Conservation (phyloP, 179 eudicot genomes). For the Drosera spatulata region DNA sequence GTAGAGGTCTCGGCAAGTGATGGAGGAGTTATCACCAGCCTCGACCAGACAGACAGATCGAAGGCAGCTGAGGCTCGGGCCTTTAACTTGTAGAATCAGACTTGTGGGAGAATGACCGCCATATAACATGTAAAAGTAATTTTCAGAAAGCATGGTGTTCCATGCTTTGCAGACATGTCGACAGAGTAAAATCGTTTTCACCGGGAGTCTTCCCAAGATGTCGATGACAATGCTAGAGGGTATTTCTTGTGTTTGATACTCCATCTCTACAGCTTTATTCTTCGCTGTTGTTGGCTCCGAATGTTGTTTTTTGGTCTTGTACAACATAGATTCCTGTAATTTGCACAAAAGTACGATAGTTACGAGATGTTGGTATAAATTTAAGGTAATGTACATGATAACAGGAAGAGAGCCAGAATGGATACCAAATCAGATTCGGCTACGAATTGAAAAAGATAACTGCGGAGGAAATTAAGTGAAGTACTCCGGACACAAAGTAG, state of each 20-base stretch:
- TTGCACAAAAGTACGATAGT: too few species aligned
- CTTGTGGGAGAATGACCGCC: slow-evolving; percentile 16
- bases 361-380: too few species aligned
- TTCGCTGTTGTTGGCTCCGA: neutral
- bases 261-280: slow-evolving; percentile 1
- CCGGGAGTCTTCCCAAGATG: slow-evolving; percentile 27
- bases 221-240: slow-evolving; percentile 20
- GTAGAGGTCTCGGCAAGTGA: slow-evolving; percentile 1
- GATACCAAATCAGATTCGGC: too few species aligned
- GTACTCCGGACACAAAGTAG: too few species aligned
- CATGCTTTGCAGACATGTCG: slow-evolving; percentile 35
- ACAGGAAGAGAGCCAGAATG: too few species aligned
- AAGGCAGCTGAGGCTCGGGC: slow-evolving; percentile 2
- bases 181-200: slow-evolving; percentile 20
- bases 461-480: too few species aligned
- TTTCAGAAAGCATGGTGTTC: slow-evolving; percentile 16
- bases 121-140: slow-evolving; percentile 21
- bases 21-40: slow-evolving; percentile 1
- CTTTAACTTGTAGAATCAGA: slow-evolving; percentile 18
- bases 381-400: too few species aligned
- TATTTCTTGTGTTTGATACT: slow-evolving; percentile 13
- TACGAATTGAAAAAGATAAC: too few species aligned
- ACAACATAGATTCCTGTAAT: too few species aligned
- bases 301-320: neutral
- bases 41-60: slow-evolving; percentile 5